phyloP scores from a whole-genome alignment of 768 basidiomycete species.

The Hortiboletus campestris region DNA sequence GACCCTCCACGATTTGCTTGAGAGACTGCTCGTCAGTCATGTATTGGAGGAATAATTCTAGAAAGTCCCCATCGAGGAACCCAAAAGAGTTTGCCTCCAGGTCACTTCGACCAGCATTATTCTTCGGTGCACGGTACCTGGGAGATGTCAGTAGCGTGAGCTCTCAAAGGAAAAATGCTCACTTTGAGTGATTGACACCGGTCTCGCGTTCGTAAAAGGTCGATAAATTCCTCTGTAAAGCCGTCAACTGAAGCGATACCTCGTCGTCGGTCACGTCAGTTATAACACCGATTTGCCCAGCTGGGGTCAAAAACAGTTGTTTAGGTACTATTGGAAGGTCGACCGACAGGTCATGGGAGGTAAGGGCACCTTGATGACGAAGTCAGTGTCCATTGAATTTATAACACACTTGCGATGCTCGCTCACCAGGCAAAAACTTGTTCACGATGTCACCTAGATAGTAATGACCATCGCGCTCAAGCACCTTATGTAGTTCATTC shows the following conservation, averaged over 20 bases:
- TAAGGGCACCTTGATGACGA: constrained; percentile 50
- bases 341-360: constrained; percentile 42
- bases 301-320: constrained; percentile 73
- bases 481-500: constrained; percentile 39
- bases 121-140: constrained; percentile 73
- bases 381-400: background rate
- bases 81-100: constrained; percentile 57
- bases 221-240: constrained; percentile 73
- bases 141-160: background rate
- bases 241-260: constrained; percentile 55
- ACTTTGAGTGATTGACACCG: constrained; percentile 62
- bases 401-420: background rate
- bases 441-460: constrained; percentile 77
- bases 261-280: constrained; percentile 55
- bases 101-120: constrained; percentile 54
- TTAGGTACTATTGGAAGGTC: constrained; percentile 48
- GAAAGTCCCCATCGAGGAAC: constrained; percentile 86
- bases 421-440: constrained; percentile 65
- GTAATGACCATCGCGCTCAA: constrained; percentile 69
- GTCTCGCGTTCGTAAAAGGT: constrained; percentile 51
- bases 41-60: constrained; percentile 62
- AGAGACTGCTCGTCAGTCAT: constrained; percentile 39
- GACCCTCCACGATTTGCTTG: constrained; percentile 55
- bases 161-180: constrained; percentile 13
- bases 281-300: constrained; percentile 76